Percentiles rank a stretch among this genome's conserved stretches.
Conservation (phyloP, 2,329 filamentous ascomycete species). For the Teratosphaeria epicoccoides region DNA sequence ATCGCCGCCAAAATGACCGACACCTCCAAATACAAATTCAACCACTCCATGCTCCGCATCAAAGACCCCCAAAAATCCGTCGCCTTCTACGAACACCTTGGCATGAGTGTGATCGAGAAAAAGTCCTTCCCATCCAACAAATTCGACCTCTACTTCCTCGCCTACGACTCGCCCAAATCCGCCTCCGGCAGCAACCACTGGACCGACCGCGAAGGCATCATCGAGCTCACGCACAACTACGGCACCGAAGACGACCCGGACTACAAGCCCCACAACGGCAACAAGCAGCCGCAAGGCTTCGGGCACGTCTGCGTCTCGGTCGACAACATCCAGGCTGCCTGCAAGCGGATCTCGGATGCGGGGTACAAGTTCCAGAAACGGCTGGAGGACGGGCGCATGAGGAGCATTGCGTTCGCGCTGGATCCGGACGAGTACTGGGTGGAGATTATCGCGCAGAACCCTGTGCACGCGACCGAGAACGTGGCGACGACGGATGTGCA, state of each 20-base stretch:
- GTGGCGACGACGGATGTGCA: slow-evolving; percentile 60
- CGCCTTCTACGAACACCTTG: slow-evolving; percentile 89
- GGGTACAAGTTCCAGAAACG: slow-evolving; percentile 95
- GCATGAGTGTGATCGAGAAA: slow-evolving; percentile 74
- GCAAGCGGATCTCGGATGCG: slow-evolving; percentile 76
- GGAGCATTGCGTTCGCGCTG: slow-evolving; percentile 77
- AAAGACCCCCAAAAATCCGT: slow-evolving; percentile 80
- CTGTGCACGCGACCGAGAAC: slow-evolving; percentile 59
- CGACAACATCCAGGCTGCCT: slow-evolving; percentile 62
- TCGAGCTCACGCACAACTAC: slow-evolving; percentile 78
- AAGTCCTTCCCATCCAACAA: slow-evolving; percentile 75
- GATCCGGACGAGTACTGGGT: slow-evolving; percentile 48
- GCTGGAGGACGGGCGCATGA: slow-evolving; percentile 77
- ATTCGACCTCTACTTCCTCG: slow-evolving; percentile 93
- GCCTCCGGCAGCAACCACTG: slow-evolving; percentile 64
- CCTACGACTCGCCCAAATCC: slow-evolving; percentile 68
- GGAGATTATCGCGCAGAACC: slow-evolving; percentile 66
- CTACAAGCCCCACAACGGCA: slow-evolving; percentile 79
- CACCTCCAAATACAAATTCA: slow-evolving; percentile 53
- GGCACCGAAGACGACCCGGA: slow-evolving; percentile 77
- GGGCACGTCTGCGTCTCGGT: slow-evolving; percentile 71
- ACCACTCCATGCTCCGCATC: slow-evolving; percentile 54
- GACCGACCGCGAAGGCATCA: slow-evolving; percentile 62
- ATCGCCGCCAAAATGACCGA: slow-evolving; percentile 45
- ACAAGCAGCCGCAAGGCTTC: slow-evolving; percentile 77